Conservation (phyloP, 257 asterid species). For the Striga asiatica region DNA sequence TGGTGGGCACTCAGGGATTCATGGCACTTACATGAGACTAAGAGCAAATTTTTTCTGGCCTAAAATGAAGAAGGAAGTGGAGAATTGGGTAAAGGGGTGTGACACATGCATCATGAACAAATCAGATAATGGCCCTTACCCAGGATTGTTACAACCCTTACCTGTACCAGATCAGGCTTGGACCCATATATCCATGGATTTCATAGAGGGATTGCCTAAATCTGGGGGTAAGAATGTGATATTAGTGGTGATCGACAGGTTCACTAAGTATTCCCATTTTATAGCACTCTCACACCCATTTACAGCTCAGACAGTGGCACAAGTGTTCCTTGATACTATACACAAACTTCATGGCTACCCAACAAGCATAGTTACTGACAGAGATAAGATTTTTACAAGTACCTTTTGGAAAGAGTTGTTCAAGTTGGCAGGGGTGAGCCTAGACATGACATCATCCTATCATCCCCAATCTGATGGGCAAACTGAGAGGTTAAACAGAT, state of each 20-base stretch:
- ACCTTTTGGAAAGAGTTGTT: neutral
- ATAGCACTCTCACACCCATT: neutral
- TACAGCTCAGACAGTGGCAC: neutral
- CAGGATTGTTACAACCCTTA: neutral
- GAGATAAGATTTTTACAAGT: neutral
- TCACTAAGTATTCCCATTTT: no score
- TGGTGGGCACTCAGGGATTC: neutral
- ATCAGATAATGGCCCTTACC: neutral
- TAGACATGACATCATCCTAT: neutral
- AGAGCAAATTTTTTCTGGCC: neutral
- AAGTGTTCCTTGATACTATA: neutral
- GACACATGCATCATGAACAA: neutral
- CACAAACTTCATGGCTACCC: neutral
- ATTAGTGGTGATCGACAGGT: no score
- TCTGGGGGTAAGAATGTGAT: no score
- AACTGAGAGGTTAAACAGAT: slow-evolving; percentile 6
- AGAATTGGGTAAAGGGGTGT: neutral
- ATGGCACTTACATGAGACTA: neutral
- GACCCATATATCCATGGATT: neutral
- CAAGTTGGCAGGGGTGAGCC: neutral
- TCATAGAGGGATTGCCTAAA: neutral
- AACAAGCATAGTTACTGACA: neutral
- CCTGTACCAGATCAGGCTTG: neutral
- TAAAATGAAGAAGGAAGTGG: neutral
- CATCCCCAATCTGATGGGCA: slow-evolving; percentile 12